Percentiles rank a stretch among this genome's conserved stretches.
phyloP scores from a whole-genome alignment of 495 filamentous ascomycete genomes.

The Parathielavia hyrcaniae region DNA sequence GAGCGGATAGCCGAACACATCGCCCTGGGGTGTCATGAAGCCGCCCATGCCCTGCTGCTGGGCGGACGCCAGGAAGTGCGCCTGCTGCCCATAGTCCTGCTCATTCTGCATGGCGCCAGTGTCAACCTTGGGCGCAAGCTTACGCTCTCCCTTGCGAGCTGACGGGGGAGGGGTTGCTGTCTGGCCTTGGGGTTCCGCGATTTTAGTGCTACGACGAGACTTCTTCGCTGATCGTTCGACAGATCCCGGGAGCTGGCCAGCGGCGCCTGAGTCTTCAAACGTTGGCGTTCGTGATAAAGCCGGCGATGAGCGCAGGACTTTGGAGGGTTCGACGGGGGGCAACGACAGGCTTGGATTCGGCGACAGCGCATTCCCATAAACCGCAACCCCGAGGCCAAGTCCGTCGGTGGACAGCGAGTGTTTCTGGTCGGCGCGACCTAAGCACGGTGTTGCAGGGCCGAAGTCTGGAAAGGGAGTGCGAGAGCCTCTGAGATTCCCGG shows the following conservation, averaged over 20 bases:
- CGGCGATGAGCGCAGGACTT: constrained; percentile 52
- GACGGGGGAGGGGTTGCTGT: constrained; percentile 50
- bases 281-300: constrained; percentile 38
- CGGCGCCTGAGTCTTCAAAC: constrained; percentile 24
- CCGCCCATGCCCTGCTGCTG: constrained; percentile 38
- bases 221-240: constrained; percentile 36
- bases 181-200: constrained; percentile 36
- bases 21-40: constrained; percentile 35
- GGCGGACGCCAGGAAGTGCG: constrained; percentile 38
- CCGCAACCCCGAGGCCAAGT: constrained; percentile 43
- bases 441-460: constrained; percentile 30
- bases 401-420: constrained; percentile 37
- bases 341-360: constrained; percentile 46
- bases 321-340: constrained; percentile 53
- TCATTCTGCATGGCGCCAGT: constrained; percentile 50
- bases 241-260: constrained; percentile 20
- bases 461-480: constrained; percentile 40
- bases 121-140: constrained; percentile 47
- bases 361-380: constrained; percentile 56
- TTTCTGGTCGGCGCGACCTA: constrained; percentile 32
- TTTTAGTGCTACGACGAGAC: constrained; percentile 34
- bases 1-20: constrained; percentile 60
- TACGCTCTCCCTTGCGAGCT: constrained; percentile 44
- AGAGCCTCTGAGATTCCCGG: constrained; percentile 44
- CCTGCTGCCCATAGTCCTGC: constrained; percentile 38